A percentile compares a stretch with the other conserved stretches of the same genome.
Evolutionary conservation across 2,329 filamentous ascomycete genomes (phyloP).

Genomic region (Massarina eburnea): DNA sequence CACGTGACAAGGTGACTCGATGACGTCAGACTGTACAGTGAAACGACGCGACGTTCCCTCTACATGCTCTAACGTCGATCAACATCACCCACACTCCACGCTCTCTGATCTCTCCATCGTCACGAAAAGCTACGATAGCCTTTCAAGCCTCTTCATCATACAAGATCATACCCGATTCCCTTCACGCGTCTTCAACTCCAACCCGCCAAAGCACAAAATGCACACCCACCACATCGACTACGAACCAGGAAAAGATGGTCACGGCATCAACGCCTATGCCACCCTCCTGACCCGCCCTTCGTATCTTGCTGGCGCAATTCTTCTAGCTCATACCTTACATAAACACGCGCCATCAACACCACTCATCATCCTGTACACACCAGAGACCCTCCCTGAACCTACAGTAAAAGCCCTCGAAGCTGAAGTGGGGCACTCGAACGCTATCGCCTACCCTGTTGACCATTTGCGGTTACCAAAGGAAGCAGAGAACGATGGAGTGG

Average conservation of each 20-base stretch:
- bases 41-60: not conserved
- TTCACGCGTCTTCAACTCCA: not conserved
- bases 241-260: not conserved
- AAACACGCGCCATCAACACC: conserved; percentile 51
- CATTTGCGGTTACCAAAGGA: conserved; percentile 42
- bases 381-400: conserved; percentile 42
- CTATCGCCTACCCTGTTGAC: conserved; percentile 44
- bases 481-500: not conserved
- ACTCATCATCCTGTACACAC: conserved; percentile 54
- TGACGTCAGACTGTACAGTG: conserved; percentile 7
- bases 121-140: no score
- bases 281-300: conserved; percentile 55
- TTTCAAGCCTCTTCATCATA: not conserved
- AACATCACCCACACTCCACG: no score
- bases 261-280: conserved; percentile 44
- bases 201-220: no score
- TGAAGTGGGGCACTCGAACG: conserved; percentile 45
- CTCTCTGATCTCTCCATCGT: no score
- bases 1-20: conserved; percentile 8
- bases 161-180: not conserved
- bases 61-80: no score
- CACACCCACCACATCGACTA: not conserved
- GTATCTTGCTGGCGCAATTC: conserved; percentile 55
- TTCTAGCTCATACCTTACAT: conserved; percentile 53
- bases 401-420: conserved; percentile 46